A percentile compares a stretch with the other conserved stretches of the same genome.
Conservation (phyloP, 495 filamentous ascomycete species). For the Viridothelium virens region DNA sequence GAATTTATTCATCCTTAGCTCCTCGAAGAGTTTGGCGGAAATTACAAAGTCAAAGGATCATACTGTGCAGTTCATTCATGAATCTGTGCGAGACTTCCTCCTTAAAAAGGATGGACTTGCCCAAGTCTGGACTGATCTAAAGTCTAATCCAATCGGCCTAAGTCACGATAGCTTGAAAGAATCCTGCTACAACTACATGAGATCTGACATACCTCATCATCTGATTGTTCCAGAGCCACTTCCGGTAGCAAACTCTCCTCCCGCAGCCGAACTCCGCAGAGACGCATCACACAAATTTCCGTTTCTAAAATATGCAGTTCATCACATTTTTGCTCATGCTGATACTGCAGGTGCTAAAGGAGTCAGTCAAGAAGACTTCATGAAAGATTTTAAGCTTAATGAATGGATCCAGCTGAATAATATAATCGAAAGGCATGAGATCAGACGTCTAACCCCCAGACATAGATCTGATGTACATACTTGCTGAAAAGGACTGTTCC, state of each 20-base stretch:
- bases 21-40: conserved; percentile 37
- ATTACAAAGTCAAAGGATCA: conserved; percentile 25
- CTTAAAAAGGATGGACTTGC: conserved; percentile 28
- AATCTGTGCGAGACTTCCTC: conserved; percentile 39
- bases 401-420: neutral
- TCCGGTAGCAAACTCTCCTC: neutral
- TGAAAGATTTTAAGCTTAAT: neutral
- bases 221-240: neutral
- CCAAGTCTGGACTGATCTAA: neutral
- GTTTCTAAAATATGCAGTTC: neutral
- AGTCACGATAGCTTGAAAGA: neutral
- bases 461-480: neutral
- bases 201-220: neutral
- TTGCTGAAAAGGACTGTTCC: neutral
- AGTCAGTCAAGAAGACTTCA: neutral
- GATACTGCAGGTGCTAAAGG: neutral
- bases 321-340: neutral
- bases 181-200: neutral
- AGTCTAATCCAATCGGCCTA: neutral
- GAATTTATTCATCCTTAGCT: conserved; percentile 30
- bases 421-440: neutral
- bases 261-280: neutral
- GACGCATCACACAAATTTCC: neutral
- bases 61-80: conserved; percentile 41
- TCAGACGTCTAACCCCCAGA: neutral